These are phyloP conservation scores for Solanum paucissectum DNA, from an alignment of 257 asterid genomes.

Conservation along the genomic window DNA sequence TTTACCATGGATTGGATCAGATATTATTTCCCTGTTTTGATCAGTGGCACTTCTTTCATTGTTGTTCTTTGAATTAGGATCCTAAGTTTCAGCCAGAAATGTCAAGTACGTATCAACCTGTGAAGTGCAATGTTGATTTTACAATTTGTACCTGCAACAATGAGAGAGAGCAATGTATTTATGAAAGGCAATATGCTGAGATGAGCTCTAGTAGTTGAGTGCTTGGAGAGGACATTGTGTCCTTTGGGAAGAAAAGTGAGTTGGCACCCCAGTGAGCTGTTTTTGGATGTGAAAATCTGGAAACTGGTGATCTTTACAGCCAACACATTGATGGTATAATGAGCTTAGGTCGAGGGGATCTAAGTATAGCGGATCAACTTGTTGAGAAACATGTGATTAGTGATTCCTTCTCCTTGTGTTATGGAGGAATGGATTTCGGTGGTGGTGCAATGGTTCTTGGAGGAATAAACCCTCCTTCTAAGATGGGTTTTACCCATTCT, in stretches of 20 bases:
- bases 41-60: background rate
- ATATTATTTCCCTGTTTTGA: background rate
- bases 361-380: constrained; percentile 53
- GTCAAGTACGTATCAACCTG: constrained; percentile 67
- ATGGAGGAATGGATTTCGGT: constrained; percentile 96
- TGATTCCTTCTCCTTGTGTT: constrained; percentile 42
- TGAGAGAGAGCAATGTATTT: constrained; percentile 52
- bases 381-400: constrained; percentile 54
- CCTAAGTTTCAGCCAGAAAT: constrained; percentile 76
- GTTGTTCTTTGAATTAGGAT: constrained; percentile 33
- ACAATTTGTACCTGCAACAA: constrained; percentile 51
- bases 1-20: background rate
- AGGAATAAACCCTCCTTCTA: constrained; percentile 58
- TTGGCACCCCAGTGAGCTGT: too few relatives aligned
- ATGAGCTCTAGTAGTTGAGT: constrained; percentile 98
- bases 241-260: constrained; percentile 43
- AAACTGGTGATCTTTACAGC: too few relatives aligned
- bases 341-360: too few relatives aligned
- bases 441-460: constrained; percentile 99
- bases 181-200: constrained; percentile 92
- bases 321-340: too few relatives aligned
- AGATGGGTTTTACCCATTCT: constrained; percentile 68
- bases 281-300: too few relatives aligned
- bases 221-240: constrained; percentile 74
- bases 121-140: constrained; percentile 59